phyloP scores from a whole-genome alignment of 2,329 filamentous ascomycete species.

The Chaetomium olivaceum region DNA sequence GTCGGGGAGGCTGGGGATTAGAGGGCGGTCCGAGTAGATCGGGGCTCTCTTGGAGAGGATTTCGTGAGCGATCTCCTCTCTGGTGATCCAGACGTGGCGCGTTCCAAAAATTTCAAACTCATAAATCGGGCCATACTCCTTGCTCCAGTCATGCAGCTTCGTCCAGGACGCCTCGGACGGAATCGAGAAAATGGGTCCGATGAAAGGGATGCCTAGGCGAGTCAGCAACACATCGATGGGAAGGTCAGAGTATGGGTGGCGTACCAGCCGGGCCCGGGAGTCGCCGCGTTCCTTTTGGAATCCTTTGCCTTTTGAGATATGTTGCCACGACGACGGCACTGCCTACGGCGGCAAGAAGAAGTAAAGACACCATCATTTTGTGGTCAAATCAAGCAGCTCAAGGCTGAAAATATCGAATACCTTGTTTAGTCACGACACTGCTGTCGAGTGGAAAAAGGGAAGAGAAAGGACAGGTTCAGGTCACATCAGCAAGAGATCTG shows the following conservation, averaged over 20 bases:
- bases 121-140: constrained; percentile 50
- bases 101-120: constrained; percentile 49
- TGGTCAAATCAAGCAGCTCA: background rate
- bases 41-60: constrained; percentile 44
- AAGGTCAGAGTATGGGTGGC: background rate
- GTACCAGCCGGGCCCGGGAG: constrained; percentile 38
- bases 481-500: no score
- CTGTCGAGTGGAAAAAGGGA: background rate
- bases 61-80: constrained; percentile 48
- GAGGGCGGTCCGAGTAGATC: constrained; percentile 51
- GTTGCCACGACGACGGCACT: constrained; percentile 21
- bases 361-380: constrained; percentile 17
- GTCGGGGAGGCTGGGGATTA: constrained; percentile 49
- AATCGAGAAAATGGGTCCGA: constrained; percentile 50
- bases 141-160: constrained; percentile 51
- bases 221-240: background rate
- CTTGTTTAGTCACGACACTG: background rate
- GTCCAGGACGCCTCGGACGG: constrained; percentile 46
- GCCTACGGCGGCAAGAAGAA: constrained; percentile 12
- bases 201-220: constrained; percentile 42
- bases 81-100: constrained; percentile 51
- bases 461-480: background rate
- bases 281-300: constrained; percentile 35
- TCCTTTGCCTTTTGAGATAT: constrained; percentile 27
- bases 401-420: background rate